phyloP scores from a whole-genome alignment of 768 basidiomycete species.

The Dacryopinax spathularia region DNA sequence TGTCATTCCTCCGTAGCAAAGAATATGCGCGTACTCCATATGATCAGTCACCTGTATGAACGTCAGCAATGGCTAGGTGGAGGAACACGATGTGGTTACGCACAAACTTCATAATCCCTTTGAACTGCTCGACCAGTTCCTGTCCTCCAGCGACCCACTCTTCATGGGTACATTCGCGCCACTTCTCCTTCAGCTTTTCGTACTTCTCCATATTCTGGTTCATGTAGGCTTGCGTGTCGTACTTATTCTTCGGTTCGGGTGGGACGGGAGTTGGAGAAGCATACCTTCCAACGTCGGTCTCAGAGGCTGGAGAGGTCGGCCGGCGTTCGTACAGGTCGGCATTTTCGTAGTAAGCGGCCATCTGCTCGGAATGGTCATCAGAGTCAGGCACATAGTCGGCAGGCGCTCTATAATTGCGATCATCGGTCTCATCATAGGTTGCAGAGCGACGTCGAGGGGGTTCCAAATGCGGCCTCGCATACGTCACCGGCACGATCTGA shows the following conservation, averaged over 20 bases:
- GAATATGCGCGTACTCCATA: background rate
- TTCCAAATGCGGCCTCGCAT: no score
- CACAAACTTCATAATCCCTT: background rate
- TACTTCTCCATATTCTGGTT: background rate
- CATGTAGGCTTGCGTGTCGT: background rate
- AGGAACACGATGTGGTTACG: background rate
- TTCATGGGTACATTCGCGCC: background rate
- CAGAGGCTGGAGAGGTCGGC: background rate
- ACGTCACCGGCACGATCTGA: no score
- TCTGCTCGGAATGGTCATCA: background rate
- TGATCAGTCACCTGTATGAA: background rate
- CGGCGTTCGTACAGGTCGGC: background rate
- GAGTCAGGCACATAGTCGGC: background rate
- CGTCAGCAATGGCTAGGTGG: background rate
- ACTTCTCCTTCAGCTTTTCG: background rate
- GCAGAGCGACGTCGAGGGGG: no score
- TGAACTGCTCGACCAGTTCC: background rate
- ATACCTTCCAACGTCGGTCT: no score
- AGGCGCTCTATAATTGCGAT: no score
- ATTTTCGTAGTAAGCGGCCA: background rate
- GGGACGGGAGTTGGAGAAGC: no score
- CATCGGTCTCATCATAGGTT: no score
- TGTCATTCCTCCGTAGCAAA: background rate
- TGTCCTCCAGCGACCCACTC: background rate
- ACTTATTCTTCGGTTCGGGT: background rate